Evolutionary conservation across 768 basidiomycete genomes (phyloP), one percentile per base, ranked within the genome.

Genomic region (Dacryopinax spathularia): DNA sequence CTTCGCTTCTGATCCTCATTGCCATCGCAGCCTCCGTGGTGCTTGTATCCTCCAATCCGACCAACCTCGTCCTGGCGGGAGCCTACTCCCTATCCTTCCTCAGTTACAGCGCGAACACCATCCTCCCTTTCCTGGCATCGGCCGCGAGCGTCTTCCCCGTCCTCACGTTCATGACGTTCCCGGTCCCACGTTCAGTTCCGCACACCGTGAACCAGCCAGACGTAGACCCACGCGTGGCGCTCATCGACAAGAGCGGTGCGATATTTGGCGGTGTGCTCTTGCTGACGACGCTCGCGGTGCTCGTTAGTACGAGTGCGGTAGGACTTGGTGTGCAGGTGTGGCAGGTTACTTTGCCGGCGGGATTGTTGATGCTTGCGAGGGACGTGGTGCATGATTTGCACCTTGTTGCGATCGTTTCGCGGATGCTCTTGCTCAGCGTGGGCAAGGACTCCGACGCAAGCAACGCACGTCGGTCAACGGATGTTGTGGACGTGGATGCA

Each of bases 1-100:
- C 4, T 56, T 25, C 31, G 1, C 39, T 72, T 76, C 2, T 77
- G 87, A 1, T 88, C 87, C 87, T 75, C 89, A 41, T 86, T 87
- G 65, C 79, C 85, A 12, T 88, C 9, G 82, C 66, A 84, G 81
- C 80, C 6, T 80, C 78, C 18, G 79, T 78, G 18, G 76, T 82
- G 0, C 75, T 84, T 6, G 90, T 96, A 60, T 86, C 91, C 1
- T 88, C 88, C 0, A 98, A 97, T 70, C 91, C 90, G 1, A 98
- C 95, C 0, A 98, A 97, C 69, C 85, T 96, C 22, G 88, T 98
- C 56, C 84, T 96, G 25, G 88, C 90, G 60, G 91, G 90, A 62
- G 90, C 91, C 0, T 92, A 96, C 71, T 71, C 77, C 2, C 79
- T 95, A 48, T 86, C 87, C 60, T 89, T 89, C 66, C 81, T 75